Base-by-base conservation (phyloP, 2,329 filamentous ascomycete genomes). In the Sporothrix luriei region DNA sequence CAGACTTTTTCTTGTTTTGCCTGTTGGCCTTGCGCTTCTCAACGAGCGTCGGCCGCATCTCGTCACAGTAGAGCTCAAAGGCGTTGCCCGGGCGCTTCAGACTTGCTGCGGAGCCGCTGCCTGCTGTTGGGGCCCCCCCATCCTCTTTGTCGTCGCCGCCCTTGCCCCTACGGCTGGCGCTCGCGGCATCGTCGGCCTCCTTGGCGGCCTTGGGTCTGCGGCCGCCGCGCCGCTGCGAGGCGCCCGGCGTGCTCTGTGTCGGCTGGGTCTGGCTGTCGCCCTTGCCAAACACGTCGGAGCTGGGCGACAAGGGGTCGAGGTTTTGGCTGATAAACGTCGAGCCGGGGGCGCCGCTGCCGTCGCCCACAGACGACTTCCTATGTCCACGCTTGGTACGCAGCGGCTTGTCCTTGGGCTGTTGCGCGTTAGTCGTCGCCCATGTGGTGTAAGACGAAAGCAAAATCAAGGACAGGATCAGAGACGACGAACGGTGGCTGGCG, bases 321-420 rank as follows among this genome's bases (percentile, higher is more conserved):
- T 82, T 82, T 74, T 85, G 81, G 77, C 80, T 83, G 75, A 82
- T 82, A 72, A 82, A 82, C 33, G 79, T 78, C 48, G 82, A 79
- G 72, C 78, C 81, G 69, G 79, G 76, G 29, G 76, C 76, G 54
- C 76, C 77, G 68, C 77, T 78, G 73, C 81, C 81, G 29, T 79
- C 74, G 65, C 83, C 77, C 68, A 82, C 78, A 48, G 85, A 86
- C 29, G 84, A 81, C 79, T 90, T 90, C 68, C 90, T 82, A 75
- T 92, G 89, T 71, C 88, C 88, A 68, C 91, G 86, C 82, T 93
- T 93, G 72, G 87, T 89, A 43, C 91, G 87, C 73, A 93, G 81
- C 40, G 91, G 91, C 79, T 93, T 93, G 76, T 93, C 90, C 79
- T 92, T 90, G 46, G 91, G 91, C 89, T 91, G 78, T 46, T 75